Evolutionary conservation across 1,284 basidiomycete genomes (phyloP), one percentile per base, ranked within the genome.

Genomic region (Kalmanozyma brasiliensis): DNA sequence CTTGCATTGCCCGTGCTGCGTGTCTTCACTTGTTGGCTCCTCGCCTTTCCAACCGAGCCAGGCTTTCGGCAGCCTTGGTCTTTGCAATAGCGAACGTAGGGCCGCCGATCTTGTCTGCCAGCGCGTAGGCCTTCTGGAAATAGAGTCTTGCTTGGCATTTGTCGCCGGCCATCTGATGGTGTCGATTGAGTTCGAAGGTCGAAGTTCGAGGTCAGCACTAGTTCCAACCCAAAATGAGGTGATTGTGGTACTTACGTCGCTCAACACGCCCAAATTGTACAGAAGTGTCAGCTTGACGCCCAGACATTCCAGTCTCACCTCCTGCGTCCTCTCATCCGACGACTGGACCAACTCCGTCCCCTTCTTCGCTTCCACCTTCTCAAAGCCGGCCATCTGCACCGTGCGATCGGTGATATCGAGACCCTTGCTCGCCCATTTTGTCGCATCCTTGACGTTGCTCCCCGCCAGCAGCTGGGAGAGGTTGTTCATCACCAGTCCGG

Each of bases 401-500:
- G 78, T 76, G n/a, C 56, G 51, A n/a, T 73, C 65, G 4, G 70
- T 74, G 10, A 80, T 52, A 33, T 79, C 76, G 20, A 81, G 56
- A 14, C 79, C 79, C 41, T 79, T 79, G 23, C 51, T 40, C 22
- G 78, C 78, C 79, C 79, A 81, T n/a, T 68, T 67, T 20, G 64
- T 51, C 3, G 77, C 79, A 43, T 76, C 70, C n/a, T 71, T 58
- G 40, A 78, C 34, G 41, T 71, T 67, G 11, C 41, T 10, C 1
- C 46, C 69, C 46, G 49, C 76, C 20, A 81, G 61, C 2, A 79
- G 65, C 51, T 81, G 79, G 11, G 73, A 74, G 37, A 81, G 64
- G 22, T 81, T 81, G 71, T 81, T 81, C 79, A 81, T 81, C 16
- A 81, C 52, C 5, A 81, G 61, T 2, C 70, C 76, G 10, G 79